Evolutionary conservation across 257 asterid genomes (phyloP).

Genomic region (Misopates orontium): DNA sequence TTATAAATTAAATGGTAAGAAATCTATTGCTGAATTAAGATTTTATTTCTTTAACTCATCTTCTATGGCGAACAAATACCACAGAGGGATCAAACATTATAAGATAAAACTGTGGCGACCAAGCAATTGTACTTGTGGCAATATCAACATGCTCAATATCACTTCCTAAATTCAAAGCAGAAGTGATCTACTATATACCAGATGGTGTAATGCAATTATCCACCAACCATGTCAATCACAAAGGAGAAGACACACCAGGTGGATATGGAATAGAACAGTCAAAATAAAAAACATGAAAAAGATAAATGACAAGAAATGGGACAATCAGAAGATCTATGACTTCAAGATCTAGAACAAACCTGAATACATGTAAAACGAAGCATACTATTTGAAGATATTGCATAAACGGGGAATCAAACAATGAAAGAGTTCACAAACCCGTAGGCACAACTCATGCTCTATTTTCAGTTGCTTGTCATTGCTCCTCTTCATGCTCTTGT

Average conservation of each 20-base stretch:
- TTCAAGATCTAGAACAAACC: neutral
- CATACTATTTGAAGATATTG: constrained; percentile 8
- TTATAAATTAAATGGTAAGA: neutral
- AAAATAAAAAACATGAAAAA: neutral
- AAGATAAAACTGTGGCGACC: neutral
- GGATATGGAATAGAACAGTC: neutral
- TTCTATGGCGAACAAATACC: neutral
- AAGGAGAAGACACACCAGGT: constrained; percentile 9
- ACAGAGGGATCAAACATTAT: neutral
- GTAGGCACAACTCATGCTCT: constrained; percentile 79
- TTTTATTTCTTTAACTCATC: neutral
- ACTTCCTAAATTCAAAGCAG: neutral
- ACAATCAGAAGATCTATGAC: neutral
- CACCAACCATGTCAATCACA: constrained; percentile 8
- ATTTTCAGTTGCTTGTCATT: constrained; percentile 94
- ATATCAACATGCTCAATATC: neutral
- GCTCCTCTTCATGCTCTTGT: constrained; percentile 99
- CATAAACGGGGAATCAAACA: neutral
- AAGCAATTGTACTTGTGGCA: neutral
- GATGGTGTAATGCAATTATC: neutral
- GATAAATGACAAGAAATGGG: neutral
- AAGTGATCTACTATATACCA: neutral
- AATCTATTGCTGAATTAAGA: neutral
- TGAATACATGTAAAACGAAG: neutral
- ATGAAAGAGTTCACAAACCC: constrained; percentile 48